Conservation (phyloP, 2,329 filamentous ascomycete genomes). For the Ophiostoma ulmi region DNA sequence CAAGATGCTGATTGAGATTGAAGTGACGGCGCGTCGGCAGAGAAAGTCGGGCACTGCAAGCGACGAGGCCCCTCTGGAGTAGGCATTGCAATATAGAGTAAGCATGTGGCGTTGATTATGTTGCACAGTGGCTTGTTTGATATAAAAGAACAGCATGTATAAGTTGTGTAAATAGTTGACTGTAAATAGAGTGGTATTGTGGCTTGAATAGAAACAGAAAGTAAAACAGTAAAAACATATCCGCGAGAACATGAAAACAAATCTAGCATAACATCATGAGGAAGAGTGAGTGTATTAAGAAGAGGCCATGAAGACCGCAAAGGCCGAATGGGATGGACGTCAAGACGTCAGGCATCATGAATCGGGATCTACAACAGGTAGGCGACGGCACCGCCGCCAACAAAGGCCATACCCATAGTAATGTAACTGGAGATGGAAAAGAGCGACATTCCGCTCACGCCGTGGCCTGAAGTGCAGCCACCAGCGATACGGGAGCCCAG, state of each 20-base stretch:
- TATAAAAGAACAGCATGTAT: neutral
- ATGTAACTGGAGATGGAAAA: slow-evolving; percentile 58
- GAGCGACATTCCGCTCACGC: slow-evolving; percentile 61
- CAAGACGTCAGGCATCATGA: neutral
- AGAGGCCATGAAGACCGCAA: neutral
- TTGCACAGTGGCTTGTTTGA: neutral
- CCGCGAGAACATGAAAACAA: neutral
- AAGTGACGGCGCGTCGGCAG: slow-evolving; percentile 33
- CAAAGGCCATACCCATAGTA: slow-evolving; percentile 56
- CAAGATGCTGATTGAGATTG: slow-evolving; percentile 39
- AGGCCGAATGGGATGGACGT: neutral
- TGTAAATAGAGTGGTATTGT: neutral
- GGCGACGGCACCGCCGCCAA: slow-evolving; percentile 37
- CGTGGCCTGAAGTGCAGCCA: slow-evolving; percentile 65
- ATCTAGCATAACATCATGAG: neutral
- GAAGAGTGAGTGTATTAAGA: neutral
- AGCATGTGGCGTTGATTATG: neutral
- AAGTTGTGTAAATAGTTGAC: neutral
- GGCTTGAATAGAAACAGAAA: neutral
- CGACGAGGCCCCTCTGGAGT: neutral
- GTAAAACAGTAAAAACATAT: neutral
- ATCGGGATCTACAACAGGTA: slow-evolving; percentile 16
- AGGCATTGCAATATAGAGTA: neutral
- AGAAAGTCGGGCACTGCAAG: slow-evolving; percentile 5
- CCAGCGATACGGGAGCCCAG: slow-evolving; percentile 59